Evolutionary conservation across 2,329 filamentous ascomycete genomes (phyloP), one percentile per base, ranked within the genome.

Genomic region (Botrytis hyacinthi): DNA sequence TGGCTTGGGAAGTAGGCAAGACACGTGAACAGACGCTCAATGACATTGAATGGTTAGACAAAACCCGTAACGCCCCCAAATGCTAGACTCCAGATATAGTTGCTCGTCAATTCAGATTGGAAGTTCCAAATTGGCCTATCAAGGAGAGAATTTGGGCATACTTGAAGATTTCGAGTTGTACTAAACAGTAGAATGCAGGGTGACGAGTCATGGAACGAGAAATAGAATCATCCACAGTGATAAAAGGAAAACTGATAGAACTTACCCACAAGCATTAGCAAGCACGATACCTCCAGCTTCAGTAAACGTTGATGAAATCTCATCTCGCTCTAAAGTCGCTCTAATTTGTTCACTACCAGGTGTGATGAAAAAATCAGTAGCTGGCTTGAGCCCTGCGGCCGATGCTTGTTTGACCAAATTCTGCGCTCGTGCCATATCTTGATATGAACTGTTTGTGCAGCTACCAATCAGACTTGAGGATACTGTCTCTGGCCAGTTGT

Each of bases 371-470:
- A 99, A 98, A 81, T 95, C 92, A 3, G 93, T 90, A 79, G 92
- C 93, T 57, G 96, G 94, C 84, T 94, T 93, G 74, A 99, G 86
- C 26, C 96, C 96, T n/a, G 94, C 96, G 74, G 91, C 90, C 70
- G 91, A 88, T 16, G 96, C 96, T 83, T 98, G 95, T 83, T 95
- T 95, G 74, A 98, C 93, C 73, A 99, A 89, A 80, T 94, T 90
- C 84, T 98, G 95, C 22, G 95, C 93, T 75, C 95, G 92, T 51
- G 95, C 97, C 96, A 99, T 99, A 82, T 99, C 96, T 84, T 98
- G 92, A 83, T 98, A 99, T 3, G 96, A 98, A 82, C 93, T 97
- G 87, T 99, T 99, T 69, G 96, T 99, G 87, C 96, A 99, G 85
- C 94, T 97, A 75, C 96, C 96, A 81, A 99, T 99, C 72, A 99